These are phyloP conservation scores for Exophiala mesophila DNA, from an alignment of 2,329 filamentous ascomycete genomes.

Conservation along the genomic window DNA sequence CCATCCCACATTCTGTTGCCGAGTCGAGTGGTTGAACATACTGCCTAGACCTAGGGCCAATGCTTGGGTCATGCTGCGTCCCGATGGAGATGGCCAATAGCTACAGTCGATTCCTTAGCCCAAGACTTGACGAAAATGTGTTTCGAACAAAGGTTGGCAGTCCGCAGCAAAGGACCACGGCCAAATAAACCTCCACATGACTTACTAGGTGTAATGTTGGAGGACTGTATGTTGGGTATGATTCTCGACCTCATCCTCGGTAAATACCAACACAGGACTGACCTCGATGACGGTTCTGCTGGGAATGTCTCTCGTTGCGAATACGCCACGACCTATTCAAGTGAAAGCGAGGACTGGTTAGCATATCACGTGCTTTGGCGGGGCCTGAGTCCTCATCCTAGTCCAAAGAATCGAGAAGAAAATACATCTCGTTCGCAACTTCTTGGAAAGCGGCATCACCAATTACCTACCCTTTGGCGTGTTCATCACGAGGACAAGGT, in stretches of 20 bases:
- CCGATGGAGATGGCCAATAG: constrained; percentile 27
- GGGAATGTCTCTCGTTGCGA: constrained; percentile 26
- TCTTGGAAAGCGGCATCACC: not conserved
- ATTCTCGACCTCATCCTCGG: constrained; percentile 39
- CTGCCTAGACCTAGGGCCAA: constrained; percentile 50
- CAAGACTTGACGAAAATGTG: too few relatives aligned
- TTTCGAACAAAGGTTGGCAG: not conserved
- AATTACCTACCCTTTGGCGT: constrained; percentile 25
- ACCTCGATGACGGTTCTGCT: constrained; percentile 27
- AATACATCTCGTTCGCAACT: not conserved
- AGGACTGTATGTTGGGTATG: constrained; percentile 45
- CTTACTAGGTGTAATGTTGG: constrained; percentile 52
- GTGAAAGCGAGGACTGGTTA: too few relatives aligned
- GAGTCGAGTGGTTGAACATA: constrained; percentile 52
- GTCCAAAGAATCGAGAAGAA: too few relatives aligned
- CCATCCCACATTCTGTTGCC: constrained; percentile 50
- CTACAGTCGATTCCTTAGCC: too few relatives aligned
- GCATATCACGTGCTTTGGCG: too few relatives aligned
- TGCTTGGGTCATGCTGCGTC: constrained; percentile 41
- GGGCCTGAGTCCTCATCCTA: too few relatives aligned
- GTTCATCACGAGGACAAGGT: constrained; percentile 24
- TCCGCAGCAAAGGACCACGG: not conserved
- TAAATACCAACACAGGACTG: constrained; percentile 38
- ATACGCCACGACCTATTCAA: constrained; percentile 29
- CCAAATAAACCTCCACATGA: not conserved